A percentile compares a stretch with the other conserved stretches of the same genome.
Conservation (phyloP, 2,329 filamentous ascomycete species). For the Rhynchosporium graminicola region DNA sequence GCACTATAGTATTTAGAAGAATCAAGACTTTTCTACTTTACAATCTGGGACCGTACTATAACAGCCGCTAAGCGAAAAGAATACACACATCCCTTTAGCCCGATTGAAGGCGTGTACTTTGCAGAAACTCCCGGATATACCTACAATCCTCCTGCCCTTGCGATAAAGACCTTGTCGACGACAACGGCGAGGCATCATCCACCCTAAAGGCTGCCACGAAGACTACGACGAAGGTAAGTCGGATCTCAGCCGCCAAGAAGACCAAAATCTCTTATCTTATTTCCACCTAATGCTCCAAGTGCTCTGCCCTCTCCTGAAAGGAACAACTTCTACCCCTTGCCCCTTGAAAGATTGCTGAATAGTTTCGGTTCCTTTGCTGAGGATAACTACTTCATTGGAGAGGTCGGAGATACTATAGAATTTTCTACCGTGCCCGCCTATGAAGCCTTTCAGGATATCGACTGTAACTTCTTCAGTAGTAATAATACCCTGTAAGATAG, state of each 20-base stretch:
- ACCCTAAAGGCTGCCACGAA: too few relatives aligned
- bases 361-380: slow-evolving; percentile 30
- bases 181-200: neutral
- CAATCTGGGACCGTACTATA: too few relatives aligned
- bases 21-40: too few relatives aligned
- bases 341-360: slow-evolving; percentile 53
- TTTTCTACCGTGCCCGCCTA: slow-evolving; percentile 52
- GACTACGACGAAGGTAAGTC: too few relatives aligned
- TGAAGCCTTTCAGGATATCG: slow-evolving; percentile 55
- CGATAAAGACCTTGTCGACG: neutral
- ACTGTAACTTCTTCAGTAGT: slow-evolving; percentile 54
- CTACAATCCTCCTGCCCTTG: too few relatives aligned
- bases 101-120: too few relatives aligned
- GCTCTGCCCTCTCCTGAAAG: slow-evolving; percentile 29
- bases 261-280: neutral
- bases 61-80: too few relatives aligned
- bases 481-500: slow-evolving; percentile 55
- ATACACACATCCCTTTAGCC: too few relatives aligned
- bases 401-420: slow-evolving; percentile 50
- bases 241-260: too few relatives aligned
- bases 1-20: too few relatives aligned
- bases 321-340: slow-evolving; percentile 50
- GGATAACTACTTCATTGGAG: slow-evolving; percentile 32
- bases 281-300: slow-evolving; percentile 50
- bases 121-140: too few relatives aligned